Evolutionary conservation across 2,329 filamentous ascomycete genomes (phyloP), one percentile per base, ranked within the genome.

Genomic region (Penicillium sp.): DNA sequence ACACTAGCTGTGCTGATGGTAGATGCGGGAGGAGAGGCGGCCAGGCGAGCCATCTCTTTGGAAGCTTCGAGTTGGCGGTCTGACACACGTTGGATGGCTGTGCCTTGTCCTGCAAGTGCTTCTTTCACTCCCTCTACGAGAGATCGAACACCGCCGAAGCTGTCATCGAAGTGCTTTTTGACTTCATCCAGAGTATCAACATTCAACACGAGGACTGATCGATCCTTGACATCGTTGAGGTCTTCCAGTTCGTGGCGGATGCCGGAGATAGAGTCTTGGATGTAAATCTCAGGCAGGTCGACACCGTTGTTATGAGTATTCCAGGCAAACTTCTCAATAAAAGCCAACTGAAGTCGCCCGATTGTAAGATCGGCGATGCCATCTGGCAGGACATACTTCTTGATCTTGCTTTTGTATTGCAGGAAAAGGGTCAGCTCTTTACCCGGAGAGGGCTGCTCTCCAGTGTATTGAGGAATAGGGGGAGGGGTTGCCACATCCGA

Each of bases 271-370:
- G 90, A 85, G 62, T 98, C 93, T 64, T 98, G 93, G 11, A 98
- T 93, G 63, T 98, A 96, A 11, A 98, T 97, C 56, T 98, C 93
- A 0, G 93, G 93, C 31, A 98, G 71, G 61, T 98, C 93, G 10
- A 82, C 80, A 6, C 93, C 93, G 57, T 96, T 94, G 45, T 88
- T 85, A 55, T 97, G 90, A 1, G 91, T 96, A 56, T 95, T 97
- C 90, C 94, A 98, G 0, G 91, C 93, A 61, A 98, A 98, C 63
- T 96, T 98, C 54, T 98, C 93, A 54, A 98, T 98, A 56, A 98
- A 98, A 1, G 93, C 91, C 18, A 98, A 77, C 64, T 98, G 91
- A 42, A 98, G 68, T 16, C 90, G 80, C 1, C 89, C 89, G 43
- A 96, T 84, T 2, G 87, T 91, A 8, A 98, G 75, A 47, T 91